Base-by-base conservation (phyloP, 306 rosid species). In the Cucurbita ficifolia region DNA sequence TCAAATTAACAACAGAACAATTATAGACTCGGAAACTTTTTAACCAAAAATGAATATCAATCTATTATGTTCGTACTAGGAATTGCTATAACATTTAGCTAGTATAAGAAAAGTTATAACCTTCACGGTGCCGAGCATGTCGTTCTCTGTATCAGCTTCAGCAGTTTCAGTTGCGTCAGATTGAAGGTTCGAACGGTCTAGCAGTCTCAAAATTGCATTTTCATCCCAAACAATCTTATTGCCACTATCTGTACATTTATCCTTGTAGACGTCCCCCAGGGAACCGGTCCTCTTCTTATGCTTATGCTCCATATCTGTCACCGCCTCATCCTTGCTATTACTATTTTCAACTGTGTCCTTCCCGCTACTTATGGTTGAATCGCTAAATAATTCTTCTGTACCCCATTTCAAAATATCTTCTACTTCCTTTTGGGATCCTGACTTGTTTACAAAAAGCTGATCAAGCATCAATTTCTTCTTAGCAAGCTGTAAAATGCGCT, bases 401-500 rank as follows among this genome's bases (percentile, higher is more conserved):
- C 99, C 99, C 99, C 99, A 95, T 79, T 89, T 95, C 75, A 95
- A 69, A 85, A 95, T 95, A 77, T 91, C 96, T 84, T 95, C 99
- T 75, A 95, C 96, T 82, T 95, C 99, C 72, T 95, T 95, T 74
- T 91, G 99, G 58, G 97, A 89, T 76, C 91, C 99, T 33, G 99
- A 95, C 85, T 95, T 95, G 56, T 91, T 91, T 83, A 91, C 96
- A 84, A 95, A 95, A 80, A 95, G 97, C 81, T 95, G 99, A 83
- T 95, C 99, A 72, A 95, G 97, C 99, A 95, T 89, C 85, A 95
- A 79, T 81, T 95, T 95, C 96, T 88, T 95, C 87, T 88, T 95
- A 43, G 99, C 99, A 86, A 95, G 99, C 87, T 91, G 97, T 96
- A 95, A 89, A 81, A 95, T 95, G 53, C 99, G 97, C 83, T 95